Conservation (phyloP, 1,284 basidiomycete species). For the Sparassis latifolia region DNA sequence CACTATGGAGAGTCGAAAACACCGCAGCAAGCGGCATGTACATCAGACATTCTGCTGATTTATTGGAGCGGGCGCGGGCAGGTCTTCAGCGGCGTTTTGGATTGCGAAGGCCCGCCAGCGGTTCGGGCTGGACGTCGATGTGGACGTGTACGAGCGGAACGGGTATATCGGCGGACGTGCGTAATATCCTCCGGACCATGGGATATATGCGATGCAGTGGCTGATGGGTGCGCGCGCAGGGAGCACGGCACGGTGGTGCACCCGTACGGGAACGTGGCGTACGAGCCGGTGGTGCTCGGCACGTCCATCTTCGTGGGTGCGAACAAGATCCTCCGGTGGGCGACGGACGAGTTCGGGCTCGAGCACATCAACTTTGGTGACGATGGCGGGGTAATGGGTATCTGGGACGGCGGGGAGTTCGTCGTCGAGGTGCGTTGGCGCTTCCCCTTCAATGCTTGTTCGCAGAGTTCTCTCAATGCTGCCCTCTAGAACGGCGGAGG, state of each 20-base stretch:
- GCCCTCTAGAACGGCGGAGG: conserved; percentile 35
- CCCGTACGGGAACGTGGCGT: conserved; percentile 63
- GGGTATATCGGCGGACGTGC: conserved; percentile 79
- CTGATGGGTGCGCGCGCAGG: too few relatives aligned
- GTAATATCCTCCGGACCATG: conserved; percentile 26
- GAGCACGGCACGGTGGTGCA: conserved; percentile 74
- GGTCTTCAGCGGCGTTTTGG: conserved; percentile 85
- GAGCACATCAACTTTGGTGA: conserved; percentile 44
- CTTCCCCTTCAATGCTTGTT: too few relatives aligned
- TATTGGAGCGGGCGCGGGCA: conserved; percentile 84
- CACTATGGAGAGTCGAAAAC: too few relatives aligned
- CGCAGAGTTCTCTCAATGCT: too few relatives aligned
- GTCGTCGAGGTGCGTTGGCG: conserved; percentile 51
- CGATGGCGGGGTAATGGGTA: conserved; percentile 47
- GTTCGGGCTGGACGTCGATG: conserved; percentile 57
- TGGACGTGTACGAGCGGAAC: conserved; percentile 80
- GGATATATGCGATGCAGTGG: too few relatives aligned
- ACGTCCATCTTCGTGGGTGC: conserved; percentile 83
- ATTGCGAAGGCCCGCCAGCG: conserved; percentile 69
- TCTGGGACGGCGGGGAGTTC: conserved; percentile 83
- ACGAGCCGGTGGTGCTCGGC: conserved; percentile 74
- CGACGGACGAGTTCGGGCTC: conserved; percentile 75
- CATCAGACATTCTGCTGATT: too few relatives aligned
- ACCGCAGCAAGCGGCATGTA: too few relatives aligned
- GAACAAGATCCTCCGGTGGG: conserved; percentile 82